Base-by-base conservation (phyloP, 768 basidiomycete genomes). In the Clathrus columnatus region DNA sequence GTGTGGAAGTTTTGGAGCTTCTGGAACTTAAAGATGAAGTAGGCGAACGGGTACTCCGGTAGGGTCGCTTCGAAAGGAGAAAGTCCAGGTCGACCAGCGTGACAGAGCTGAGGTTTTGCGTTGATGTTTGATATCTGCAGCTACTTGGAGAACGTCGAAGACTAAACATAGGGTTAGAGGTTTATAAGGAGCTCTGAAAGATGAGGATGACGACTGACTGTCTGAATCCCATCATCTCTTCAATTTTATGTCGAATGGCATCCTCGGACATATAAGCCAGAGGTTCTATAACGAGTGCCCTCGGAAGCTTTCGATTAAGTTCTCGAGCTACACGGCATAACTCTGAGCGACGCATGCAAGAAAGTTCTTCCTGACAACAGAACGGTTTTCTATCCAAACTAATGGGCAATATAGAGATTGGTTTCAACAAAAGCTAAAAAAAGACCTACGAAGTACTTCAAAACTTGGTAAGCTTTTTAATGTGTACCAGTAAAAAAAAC, bases 181-280 rank as follows among this genome's bases (percentile, higher is more conserved):
- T n/a, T 24, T 16, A 18, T 23, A 17, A 20, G 26, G 42, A 46
- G 6, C 6, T 10, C 45, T 32, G 6, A 46, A 46, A n/a, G 17
- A 46, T 7, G 24, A 10, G 45, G 20, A 42, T 42, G 23, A 44
- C 11, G 1, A 54, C 53, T 2, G 1, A 54, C 53, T 54, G 53
- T 21, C 53, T 26, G 26, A 54, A 54, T 21, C 53, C 53, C 53
- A 54, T 54, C 44, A 54, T 47, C 46, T 54, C 53, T 46, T 54
- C 53, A 20, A 54, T 54, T 27, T 28, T 28, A 27, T 28, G 16
- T 28, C 53, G 53, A 36, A 54, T 54, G 1, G 23, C n/a, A 16
- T 29, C n/a, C 27, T 28, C 29, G 20, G 21, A 10, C 24, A 47
- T 29, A 30, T 29, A 28, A 11, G 29, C 21, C n/a, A 28, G 27